Conservation (phyloP, 2,329 filamentous ascomycete genomes). For the Penicillium aurantiogriseum region DNA sequence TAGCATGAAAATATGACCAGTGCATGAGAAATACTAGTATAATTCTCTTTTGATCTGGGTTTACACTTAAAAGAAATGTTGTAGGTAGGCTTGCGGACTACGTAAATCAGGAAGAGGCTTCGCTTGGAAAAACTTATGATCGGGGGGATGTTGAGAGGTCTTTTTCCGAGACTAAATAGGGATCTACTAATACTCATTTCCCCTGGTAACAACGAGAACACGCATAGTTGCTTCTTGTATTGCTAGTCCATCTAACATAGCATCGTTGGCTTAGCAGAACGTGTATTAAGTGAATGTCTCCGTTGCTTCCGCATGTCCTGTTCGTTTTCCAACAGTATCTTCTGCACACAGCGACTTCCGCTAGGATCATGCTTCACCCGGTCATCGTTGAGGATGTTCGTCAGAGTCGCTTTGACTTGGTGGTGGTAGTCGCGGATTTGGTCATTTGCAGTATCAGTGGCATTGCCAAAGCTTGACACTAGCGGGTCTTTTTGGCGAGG, state of each 20-base stretch:
- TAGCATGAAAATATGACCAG: conserved; percentile 4
- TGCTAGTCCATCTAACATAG: background rate
- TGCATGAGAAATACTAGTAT: background rate
- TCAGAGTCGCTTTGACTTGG: conserved; percentile 57
- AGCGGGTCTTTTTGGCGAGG: background rate
- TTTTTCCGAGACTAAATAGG: conserved; percentile 3
- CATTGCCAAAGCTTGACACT: background rate
- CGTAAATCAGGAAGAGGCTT: conserved; percentile 9
- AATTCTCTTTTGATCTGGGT: background rate
- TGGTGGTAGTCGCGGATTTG: conserved; percentile 14
- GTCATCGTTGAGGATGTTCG: conserved; percentile 61
- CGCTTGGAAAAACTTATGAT: conserved; percentile 11
- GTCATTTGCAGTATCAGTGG: background rate
- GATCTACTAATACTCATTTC: background rate
- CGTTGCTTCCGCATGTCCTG: conserved; percentile 47
- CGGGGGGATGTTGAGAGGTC: conserved; percentile 3
- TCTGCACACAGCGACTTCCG: conserved; percentile 60
- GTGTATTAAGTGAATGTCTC: background rate
- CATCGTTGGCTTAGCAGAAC: background rate
- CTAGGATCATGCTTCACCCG: conserved; percentile 52
- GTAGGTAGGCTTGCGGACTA: background rate
- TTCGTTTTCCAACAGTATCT: conserved; percentile 60
- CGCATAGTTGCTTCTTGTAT: background rate
- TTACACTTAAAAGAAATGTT: background rate
- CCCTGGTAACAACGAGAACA: background rate